Percentiles rank a stretch among this genome's conserved stretches.
phyloP scores from a whole-genome alignment of 495 filamentous ascomycete species.

The Daldinia bambusicola region DNA sequence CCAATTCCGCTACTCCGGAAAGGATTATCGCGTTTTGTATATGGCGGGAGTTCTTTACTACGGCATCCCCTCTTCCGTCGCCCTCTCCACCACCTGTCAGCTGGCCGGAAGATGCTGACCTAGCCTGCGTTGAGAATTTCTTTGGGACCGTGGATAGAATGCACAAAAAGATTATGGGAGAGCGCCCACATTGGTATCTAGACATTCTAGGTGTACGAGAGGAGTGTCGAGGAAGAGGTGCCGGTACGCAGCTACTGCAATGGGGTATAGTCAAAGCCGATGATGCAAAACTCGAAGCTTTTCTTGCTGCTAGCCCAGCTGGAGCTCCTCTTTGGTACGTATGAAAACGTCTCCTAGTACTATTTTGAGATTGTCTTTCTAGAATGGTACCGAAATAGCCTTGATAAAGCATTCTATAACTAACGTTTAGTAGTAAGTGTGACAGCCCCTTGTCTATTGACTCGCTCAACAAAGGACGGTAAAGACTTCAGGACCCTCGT shows the following conservation, averaged over 20 bases:
- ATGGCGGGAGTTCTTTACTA: conserved; percentile 45
- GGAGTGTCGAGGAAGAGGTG: conserved; percentile 61
- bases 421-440: too few relatives aligned
- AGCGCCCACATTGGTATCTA: conserved; percentile 54
- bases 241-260: conserved; percentile 58
- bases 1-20: conserved; percentile 23
- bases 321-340: conserved; percentile 58
- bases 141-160: conserved; percentile 41
- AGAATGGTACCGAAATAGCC: too few relatives aligned
- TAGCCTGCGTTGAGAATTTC: conserved; percentile 44
- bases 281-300: conserved; percentile 56
- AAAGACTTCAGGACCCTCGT: too few relatives aligned
- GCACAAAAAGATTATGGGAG: conserved; percentile 49
- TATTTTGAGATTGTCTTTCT: too few relatives aligned
- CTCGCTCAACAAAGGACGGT: too few relatives aligned
- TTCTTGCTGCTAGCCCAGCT: conserved; percentile 64
- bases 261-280: conserved; percentile 64
- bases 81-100: conserved; percentile 2
- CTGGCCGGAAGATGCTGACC: conserved; percentile 49
- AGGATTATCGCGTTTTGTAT: conserved; percentile 48
- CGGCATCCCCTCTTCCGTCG: conserved; percentile 1
- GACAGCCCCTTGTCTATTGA: too few relatives aligned
- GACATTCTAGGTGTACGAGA: conserved; percentile 60
- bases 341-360: too few relatives aligned
- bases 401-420: too few relatives aligned